Percentiles rank a stretch among this genome's conserved stretches.
phyloP scores from a whole-genome alignment of 768 basidiomycete genomes.

The Termitomyces sp. region DNA sequence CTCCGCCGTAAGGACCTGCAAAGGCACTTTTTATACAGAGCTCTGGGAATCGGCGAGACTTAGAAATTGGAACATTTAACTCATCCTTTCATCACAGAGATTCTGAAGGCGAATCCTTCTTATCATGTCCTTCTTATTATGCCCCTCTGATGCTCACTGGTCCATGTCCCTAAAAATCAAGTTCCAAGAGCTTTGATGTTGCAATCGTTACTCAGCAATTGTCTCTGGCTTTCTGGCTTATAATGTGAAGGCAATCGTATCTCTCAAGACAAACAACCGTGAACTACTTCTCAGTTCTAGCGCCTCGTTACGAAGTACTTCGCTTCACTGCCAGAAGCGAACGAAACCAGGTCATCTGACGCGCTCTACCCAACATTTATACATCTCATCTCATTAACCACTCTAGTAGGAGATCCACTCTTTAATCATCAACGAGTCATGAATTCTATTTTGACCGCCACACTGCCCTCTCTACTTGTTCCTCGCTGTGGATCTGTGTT shows the following conservation, averaged over 20 bases:
- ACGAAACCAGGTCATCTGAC: neutral
- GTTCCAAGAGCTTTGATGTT: neutral
- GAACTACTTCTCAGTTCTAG: neutral
- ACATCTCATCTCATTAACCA: neutral
- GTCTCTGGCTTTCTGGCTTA: neutral
- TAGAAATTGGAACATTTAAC: neutral
- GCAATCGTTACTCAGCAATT: neutral
- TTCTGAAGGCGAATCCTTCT: neutral
- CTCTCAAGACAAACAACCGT: neutral
- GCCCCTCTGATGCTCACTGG: neutral
- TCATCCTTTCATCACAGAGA: neutral
- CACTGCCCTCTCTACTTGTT: neutral
- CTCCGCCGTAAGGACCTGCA: too few species aligned
- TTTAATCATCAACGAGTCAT: neutral
- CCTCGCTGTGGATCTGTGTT: neutral
- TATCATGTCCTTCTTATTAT: too few species aligned
- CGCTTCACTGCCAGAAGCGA: neutral
- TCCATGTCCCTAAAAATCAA: neutral
- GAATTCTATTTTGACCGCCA: neutral
- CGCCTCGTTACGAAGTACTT: neutral
- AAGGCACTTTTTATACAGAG: neutral
- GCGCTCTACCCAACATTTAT: neutral
- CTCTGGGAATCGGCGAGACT: neutral
- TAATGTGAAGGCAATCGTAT: neutral
- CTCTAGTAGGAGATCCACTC: neutral